Evolutionary conservation across 1,139 yeast genomes (phyloP), one percentile per base, ranked within the genome.

Genomic region (Magnusiomyces starmeri): DNA sequence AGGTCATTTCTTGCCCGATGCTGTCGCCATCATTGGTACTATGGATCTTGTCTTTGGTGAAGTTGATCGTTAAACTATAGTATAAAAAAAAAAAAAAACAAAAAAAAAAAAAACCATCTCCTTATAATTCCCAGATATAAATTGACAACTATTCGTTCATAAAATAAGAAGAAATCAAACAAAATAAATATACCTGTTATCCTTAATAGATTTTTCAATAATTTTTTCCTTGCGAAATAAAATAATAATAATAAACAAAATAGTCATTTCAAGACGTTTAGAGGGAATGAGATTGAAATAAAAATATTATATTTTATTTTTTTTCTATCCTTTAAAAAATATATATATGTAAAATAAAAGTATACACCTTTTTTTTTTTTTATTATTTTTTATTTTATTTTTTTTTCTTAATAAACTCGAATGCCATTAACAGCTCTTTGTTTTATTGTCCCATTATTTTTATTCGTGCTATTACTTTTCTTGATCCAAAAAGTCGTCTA

Each of bases 21-120:
- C 95, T 35, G 96, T 87, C 54, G 95, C 96, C 57, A 87, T 87
- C 67, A 86, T 87, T 66, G 96, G 96, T 75, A 87, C 95, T 57
- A 86, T 87, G 95, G 96, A 87, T 75, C 81, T 87, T 70, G 96
- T 87, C 70, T 87, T 87, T 69, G 95, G 95, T 65, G 96, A 87
- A 72, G 95, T 87, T 62, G 95, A 87, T 75, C 89, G 95, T 74
- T 87, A 74, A 70, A 43, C 16, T 14, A 26, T 9, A 22, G 9
- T n/a, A 16, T 26, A 40, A 8, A 46, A n/a, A 26, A n/a, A n/a
- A 25, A 46, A 18, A 29, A 18, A 20, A 37, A 46, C 6, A 21
- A 34, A 16, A 46, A 22, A 20, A 45, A 45, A 22, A 20, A 16
- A 8, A 25, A 37, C 20, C 12, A 45, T 14, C 10, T n/a, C 14